Conservation (phyloP, 2,329 filamentous ascomycete genomes). For the Sarocladium strictum region DNA sequence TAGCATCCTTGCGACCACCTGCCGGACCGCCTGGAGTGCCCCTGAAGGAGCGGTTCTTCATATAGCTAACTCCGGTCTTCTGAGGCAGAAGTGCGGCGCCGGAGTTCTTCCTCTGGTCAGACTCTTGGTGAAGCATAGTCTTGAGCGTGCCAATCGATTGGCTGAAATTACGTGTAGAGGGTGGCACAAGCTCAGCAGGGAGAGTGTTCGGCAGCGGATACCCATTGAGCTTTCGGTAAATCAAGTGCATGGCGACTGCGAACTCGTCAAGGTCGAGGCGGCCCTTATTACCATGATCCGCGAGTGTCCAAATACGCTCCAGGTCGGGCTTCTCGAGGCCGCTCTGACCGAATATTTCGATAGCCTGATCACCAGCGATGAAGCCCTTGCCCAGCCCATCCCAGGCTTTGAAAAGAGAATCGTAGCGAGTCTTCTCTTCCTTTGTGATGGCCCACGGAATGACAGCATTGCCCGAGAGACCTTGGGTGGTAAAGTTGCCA, state of each 20-base stretch:
- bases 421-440: slow-evolving; percentile 95
- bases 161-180: slow-evolving; percentile 87
- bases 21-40: slow-evolving; percentile 51
- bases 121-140: slow-evolving; percentile 80
- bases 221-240: slow-evolving; percentile 93
- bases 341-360: slow-evolving; percentile 96
- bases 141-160: slow-evolving; percentile 93
- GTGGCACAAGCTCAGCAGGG: slow-evolving; percentile 87
- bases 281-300: slow-evolving; percentile 90
- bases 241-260: slow-evolving; percentile 97
- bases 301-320: slow-evolving; percentile 89
- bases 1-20: slow-evolving; percentile 79
- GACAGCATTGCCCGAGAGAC: slow-evolving; percentile 86
- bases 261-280: slow-evolving; percentile 95
- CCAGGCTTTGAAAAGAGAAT: slow-evolving; percentile 92
- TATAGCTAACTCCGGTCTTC: slow-evolving; percentile 95
- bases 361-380: slow-evolving; percentile 85
- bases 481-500: slow-evolving; percentile 75
- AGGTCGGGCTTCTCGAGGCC: slow-evolving; percentile 86
- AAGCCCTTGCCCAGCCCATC: slow-evolving; percentile 91
- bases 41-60: slow-evolving; percentile 91
- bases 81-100: slow-evolving; percentile 89
- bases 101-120: slow-evolving; percentile 80
- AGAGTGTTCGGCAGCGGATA: slow-evolving; percentile 85
- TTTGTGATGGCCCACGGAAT: slow-evolving; percentile 99